These are phyloP conservation scores for Aquanectria penicillioides DNA, from an alignment of 2,329 filamentous ascomycete species.

Conservation along the genomic window DNA sequence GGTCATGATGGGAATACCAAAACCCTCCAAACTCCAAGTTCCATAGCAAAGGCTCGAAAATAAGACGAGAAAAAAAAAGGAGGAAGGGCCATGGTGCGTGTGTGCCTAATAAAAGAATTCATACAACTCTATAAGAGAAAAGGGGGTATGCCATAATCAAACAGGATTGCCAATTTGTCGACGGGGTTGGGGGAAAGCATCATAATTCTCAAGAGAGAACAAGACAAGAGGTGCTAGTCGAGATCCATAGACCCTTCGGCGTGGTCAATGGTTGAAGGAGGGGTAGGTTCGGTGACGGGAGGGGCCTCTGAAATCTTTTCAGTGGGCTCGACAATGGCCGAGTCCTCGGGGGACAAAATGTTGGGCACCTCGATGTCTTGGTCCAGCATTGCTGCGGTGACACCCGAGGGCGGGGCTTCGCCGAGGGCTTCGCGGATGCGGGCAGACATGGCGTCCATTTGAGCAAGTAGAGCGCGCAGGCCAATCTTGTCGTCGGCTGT, in stretches of 20 bases:
- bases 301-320: slow-evolving; percentile 45
- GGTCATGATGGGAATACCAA: slow-evolving; percentile 37
- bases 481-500: slow-evolving; percentile 54
- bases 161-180: slow-evolving; percentile 30
- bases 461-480: slow-evolving; percentile 59
- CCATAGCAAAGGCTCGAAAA: slow-evolving; percentile 30
- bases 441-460: slow-evolving; percentile 56
- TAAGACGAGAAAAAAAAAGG: slow-evolving; percentile 14
- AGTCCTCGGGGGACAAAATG: slow-evolving; percentile 41
- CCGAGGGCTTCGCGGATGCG: slow-evolving; percentile 54
- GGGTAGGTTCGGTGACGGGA: slow-evolving; percentile 51
- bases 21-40: slow-evolving; percentile 34
- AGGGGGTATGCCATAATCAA: slow-evolving; percentile 31
- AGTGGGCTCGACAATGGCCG: slow-evolving; percentile 41
- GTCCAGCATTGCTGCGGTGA: slow-evolving; percentile 31
- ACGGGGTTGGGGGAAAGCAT: too few relatives aligned
- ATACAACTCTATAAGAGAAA: slow-evolving; percentile 31
- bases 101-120: slow-evolving; percentile 21
- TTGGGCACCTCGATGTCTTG: slow-evolving; percentile 38
- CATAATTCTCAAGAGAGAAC: slow-evolving; percentile 12
- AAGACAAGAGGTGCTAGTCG: slow-evolving; percentile 41
- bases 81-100: not conserved
- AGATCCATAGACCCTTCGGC: slow-evolving; percentile 53
- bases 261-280: slow-evolving; percentile 52
- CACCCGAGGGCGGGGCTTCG: slow-evolving; percentile 38